These are phyloP conservation scores for Xanthoconium stramineum DNA, from an alignment of 768 basidiomycete genomes.

Conservation along the genomic window DNA sequence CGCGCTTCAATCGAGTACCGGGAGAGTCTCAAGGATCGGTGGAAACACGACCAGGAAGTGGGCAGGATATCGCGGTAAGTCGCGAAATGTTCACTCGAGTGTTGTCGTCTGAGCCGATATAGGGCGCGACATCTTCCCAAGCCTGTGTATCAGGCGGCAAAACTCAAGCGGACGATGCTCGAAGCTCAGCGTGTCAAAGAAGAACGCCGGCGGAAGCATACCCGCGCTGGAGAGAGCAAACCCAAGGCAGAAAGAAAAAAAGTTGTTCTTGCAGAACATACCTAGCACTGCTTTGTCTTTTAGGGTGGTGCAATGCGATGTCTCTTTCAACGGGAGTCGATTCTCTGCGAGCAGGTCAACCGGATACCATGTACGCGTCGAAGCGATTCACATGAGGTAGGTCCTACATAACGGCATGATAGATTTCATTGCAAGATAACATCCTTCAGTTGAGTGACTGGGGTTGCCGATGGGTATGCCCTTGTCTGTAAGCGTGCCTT, in stretches of 20 bases:
- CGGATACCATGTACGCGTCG: constrained; percentile 1
- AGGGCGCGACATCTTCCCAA: constrained; percentile 85
- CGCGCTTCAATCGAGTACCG: constrained; percentile 92
- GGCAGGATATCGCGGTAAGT: constrained; percentile 76
- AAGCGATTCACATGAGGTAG: constrained; percentile 1
- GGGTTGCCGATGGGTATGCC: constrained; percentile 52
- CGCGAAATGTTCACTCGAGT: not conserved
- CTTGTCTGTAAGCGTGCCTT: constrained; percentile 45
- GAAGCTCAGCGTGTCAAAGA: constrained; percentile 89
- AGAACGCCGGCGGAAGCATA: constrained; percentile 87
- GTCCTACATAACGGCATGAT: not conserved
- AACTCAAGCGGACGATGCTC: constrained; percentile 91
- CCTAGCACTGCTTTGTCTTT: constrained; percentile 22
- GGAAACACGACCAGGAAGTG: constrained; percentile 83
- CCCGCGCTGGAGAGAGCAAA: constrained; percentile 79
- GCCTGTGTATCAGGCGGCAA: constrained; percentile 82
- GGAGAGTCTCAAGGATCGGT: constrained; percentile 80
- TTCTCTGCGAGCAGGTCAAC: not conserved
- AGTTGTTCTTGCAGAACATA: constrained; percentile 77
- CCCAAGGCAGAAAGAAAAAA: constrained; percentile 92
- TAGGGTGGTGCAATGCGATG: constrained; percentile 6
- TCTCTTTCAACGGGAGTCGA: not conserved
- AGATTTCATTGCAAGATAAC: constrained; percentile 22
- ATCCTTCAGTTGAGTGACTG: constrained; percentile 48
- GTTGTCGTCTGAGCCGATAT: constrained; percentile 1